A percentile compares a stretch with the other conserved stretches of the same genome.
Conservation (phyloP, 257 asterid genomes). For the Solanum chmielewskii region DNA sequence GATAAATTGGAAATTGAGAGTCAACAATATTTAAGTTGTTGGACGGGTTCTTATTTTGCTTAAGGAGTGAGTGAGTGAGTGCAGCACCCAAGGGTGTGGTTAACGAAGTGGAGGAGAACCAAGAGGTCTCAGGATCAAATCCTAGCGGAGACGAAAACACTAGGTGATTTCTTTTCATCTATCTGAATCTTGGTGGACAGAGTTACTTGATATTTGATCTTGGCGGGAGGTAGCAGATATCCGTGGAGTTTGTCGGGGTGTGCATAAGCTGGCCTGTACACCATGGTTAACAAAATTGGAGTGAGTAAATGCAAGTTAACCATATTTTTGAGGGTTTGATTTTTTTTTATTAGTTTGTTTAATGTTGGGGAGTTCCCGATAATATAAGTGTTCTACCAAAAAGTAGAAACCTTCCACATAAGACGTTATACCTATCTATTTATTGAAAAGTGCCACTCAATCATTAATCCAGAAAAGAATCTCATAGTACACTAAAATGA, state of each 20-base stretch:
- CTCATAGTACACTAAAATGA: not conserved
- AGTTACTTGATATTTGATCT: not conserved
- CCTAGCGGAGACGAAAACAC: not conserved
- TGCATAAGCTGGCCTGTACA: not conserved
- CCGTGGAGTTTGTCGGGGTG: not conserved
- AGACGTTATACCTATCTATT: not conserved
- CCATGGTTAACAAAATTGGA: not conserved
- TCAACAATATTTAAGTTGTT: not conserved
- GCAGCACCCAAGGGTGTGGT: not conserved
- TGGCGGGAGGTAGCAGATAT: not conserved
- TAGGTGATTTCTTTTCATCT: not conserved
- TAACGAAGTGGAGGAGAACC: not conserved
- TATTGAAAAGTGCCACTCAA: not conserved
- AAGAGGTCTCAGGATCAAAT: not conserved
- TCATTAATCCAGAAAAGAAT: not conserved
- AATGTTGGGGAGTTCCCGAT: not conserved
- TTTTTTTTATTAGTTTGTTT: not conserved
- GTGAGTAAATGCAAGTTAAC: not conserved
- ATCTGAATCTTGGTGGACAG: not conserved
- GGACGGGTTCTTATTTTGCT: not conserved
- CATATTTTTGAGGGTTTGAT: not conserved
- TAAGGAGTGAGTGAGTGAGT: not conserved
- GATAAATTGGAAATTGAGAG: not conserved
- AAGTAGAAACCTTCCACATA: not conserved
- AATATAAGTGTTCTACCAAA: not conserved